A percentile compares a stretch with the other conserved stretches of the same genome.
Evolutionary conservation across 768 basidiomycete genomes (phyloP).

Genomic region (Podaxis sp.): DNA sequence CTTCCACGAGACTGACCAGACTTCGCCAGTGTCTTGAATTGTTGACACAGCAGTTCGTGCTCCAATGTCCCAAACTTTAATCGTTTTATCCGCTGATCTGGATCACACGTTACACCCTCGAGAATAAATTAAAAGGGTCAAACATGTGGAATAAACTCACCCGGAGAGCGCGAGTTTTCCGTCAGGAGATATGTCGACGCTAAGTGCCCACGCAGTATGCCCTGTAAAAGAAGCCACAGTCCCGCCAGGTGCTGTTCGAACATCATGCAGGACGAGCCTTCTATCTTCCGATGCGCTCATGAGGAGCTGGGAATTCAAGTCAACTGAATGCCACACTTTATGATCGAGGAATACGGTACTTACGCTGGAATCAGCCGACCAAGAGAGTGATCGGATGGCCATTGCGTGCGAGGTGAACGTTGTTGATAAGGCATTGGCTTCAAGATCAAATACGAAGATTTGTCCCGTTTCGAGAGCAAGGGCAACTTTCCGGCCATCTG

Average conservation of each 20-base stretch:
- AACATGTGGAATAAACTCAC: slow-evolving; percentile 38
- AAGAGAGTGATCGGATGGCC: slow-evolving; percentile 82
- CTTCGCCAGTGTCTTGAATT: slow-evolving; percentile 74
- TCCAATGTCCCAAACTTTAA: slow-evolving; percentile 85
- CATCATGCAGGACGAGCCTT: slow-evolving; percentile 87
- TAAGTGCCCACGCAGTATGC: slow-evolving; percentile 91
- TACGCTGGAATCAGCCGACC: slow-evolving; percentile 90
- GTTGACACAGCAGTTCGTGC: slow-evolving; percentile 76
- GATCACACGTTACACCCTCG: slow-evolving; percentile 4
- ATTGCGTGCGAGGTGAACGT: slow-evolving; percentile 90
- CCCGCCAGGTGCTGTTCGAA: slow-evolving; percentile 74
- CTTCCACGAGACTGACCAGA: slow-evolving; percentile 84
- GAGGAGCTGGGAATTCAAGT: slow-evolving; percentile 54
- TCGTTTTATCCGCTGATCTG: slow-evolving; percentile 65
- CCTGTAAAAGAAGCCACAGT: slow-evolving; percentile 85
- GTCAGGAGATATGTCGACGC: slow-evolving; percentile 80
- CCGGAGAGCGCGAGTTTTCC: slow-evolving; percentile 78
- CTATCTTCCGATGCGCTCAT: slow-evolving; percentile 93
- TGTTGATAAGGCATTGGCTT: slow-evolving; percentile 58
- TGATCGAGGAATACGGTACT: slow-evolving; percentile 26
- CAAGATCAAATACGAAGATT: slow-evolving; percentile 82
- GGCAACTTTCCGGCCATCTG: slow-evolving; percentile 81
- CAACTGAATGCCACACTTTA: slow-evolving; percentile 6
- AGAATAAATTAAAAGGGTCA: background rate
- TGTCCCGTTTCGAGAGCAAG: slow-evolving; percentile 86